phyloP scores from a whole-genome alignment of 139 green algal species.

The Penium margaritaceum region DNA sequence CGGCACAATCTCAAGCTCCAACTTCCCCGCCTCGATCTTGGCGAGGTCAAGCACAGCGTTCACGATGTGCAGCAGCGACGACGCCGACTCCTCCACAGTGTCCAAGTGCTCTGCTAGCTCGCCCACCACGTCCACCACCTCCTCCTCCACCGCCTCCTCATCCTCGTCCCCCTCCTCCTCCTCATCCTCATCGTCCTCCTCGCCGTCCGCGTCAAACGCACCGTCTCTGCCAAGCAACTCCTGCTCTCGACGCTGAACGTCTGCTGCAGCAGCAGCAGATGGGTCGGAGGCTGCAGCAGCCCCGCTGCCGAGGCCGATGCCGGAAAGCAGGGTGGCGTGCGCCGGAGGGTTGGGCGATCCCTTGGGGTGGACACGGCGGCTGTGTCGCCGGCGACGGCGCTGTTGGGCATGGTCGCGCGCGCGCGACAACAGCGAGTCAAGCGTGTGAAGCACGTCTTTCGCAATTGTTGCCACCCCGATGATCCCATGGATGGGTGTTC shows the following conservation, averaged over 20 bases:
- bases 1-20: constrained; percentile 55
- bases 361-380: too few relatives aligned
- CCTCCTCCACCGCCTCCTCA: background rate
- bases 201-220: background rate
- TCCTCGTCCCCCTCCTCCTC: background rate
- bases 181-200: background rate
- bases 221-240: too few relatives aligned
- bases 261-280: background rate
- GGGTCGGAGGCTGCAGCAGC: too few relatives aligned
- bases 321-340: too few relatives aligned
- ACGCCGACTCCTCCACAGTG: constrained; percentile 3
- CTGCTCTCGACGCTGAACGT: too few relatives aligned
- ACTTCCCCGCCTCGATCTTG: constrained; percentile 73
- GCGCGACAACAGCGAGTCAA: background rate
- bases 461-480: constrained; percentile 21
- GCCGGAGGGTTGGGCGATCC: too few relatives aligned
- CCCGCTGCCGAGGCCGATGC: too few relatives aligned
- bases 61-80: constrained; percentile 41
- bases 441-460: background rate
- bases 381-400: too few relatives aligned
- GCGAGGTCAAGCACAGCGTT: constrained; percentile 80
- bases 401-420: background rate
- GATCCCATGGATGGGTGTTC: constrained; percentile 39
- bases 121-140: background rate
- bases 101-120: constrained; percentile 21